phyloP scores from a whole-genome alignment of 176 grass and related monocot genomes.

The Zea luxurians region DNA sequence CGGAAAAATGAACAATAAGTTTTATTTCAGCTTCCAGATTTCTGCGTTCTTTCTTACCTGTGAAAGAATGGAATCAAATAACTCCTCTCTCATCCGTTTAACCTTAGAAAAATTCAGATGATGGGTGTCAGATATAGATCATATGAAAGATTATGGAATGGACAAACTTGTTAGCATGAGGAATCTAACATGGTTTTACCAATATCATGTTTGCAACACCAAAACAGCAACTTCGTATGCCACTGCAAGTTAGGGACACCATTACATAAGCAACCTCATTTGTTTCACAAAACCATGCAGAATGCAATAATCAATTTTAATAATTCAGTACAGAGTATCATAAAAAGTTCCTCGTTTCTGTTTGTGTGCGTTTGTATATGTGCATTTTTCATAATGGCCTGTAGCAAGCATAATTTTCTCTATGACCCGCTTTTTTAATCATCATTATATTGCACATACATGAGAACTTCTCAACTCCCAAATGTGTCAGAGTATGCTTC shows the following conservation, averaged over 20 bases:
- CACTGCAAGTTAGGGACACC: conserved; percentile 66
- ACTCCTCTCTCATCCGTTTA: conserved; percentile 88
- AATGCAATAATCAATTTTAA: conserved; percentile 9
- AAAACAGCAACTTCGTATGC: conserved; percentile 91
- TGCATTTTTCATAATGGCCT: conserved; percentile 3
- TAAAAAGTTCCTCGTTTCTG: neutral
- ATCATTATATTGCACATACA: neutral
- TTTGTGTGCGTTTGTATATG: neutral
- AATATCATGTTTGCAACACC: conserved; percentile 97
- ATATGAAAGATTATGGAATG: conserved; percentile 23
- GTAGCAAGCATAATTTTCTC: neutral
- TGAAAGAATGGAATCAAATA: conserved; percentile 90
- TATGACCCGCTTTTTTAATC: neutral
- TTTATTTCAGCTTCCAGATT: neutral
- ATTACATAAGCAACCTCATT: conserved; percentile 44
- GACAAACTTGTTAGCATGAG: conserved; percentile 27
- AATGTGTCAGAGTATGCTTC: neutral
- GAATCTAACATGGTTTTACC: conserved; percentile 74
- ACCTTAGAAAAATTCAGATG: conserved; percentile 55
- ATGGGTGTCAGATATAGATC: conserved; percentile 27
- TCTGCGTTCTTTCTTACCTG: conserved; percentile 58
- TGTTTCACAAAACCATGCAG: conserved; percentile 14
- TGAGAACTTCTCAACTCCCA: neutral
- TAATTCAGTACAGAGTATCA: conserved; percentile 3
- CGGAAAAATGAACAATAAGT: neutral